Evolutionary conservation across 345 rosid genomes (phyloP), one percentile per base, ranked within the genome.

Genomic region (Citrus australasica): DNA sequence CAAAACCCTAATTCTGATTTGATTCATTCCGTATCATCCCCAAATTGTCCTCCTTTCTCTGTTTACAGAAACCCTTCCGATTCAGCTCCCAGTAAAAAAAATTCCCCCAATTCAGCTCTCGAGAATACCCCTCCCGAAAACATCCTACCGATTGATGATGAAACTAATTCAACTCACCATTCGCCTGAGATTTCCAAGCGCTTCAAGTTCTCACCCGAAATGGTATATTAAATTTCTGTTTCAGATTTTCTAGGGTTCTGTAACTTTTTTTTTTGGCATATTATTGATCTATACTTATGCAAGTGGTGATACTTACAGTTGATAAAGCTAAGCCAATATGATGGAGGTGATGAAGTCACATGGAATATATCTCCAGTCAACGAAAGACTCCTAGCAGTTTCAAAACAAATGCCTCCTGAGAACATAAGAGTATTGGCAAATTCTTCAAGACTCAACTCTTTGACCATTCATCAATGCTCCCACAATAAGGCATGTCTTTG

Each of bases 301-400:
- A 11, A 35, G 60, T 66, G 48, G 63, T 70, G 73, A 38, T 13
- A 46, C 51, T 46, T 46, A 46, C 82, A 92, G 97, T 83, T 94
- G 91, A 89, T 96, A 79, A 89, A 88, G 89, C 99, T 90, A 86
- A 96, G 95, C 83, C 99, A 96, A 82, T 91, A 91, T 82, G 99
- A 96, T 77, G 92, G 90, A 33, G 90, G 84, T 30, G 98, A 90
- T 53, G 97, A 90, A 84, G 82, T 96, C 38, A 91, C 94, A 9
- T 96, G 99, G 99, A 96, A 88, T 90, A 86, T 94, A 79, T 92
- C 99, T 85, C 99, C 99, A 0, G 91, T 96, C 73, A 91, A 89
- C 72, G 89, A 94, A 86, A 90, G 94, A 67, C 92, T 96, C 60
- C 89, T 84, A 73, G 85, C 97, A 66, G 83, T 89, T 61, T 88